Base-by-base conservation (phyloP, 1,284 basidiomycete genomes). In the Apiotrichum gamsii region DNA sequence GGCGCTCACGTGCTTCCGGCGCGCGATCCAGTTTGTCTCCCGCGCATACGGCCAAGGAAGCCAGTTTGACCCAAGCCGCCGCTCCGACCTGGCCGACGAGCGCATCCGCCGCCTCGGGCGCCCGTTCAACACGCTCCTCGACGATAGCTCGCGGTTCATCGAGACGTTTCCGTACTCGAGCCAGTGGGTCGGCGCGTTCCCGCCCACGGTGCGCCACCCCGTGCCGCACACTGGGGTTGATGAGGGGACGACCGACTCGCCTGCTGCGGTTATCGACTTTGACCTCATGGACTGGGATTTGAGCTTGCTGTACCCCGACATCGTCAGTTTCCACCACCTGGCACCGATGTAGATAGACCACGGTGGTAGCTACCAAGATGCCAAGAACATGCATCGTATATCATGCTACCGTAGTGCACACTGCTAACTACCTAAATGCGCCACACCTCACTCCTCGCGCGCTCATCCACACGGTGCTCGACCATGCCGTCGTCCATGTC, bases 361-460 rank as follows among this genome's bases (percentile, higher is more conserved):
- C n/a, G n/a, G n/a, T n/a, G n/a, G n/a, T n/a, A n/a, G n/a, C n/a
- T n/a, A n/a, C n/a, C n/a, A n/a, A n/a, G 6, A 28, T 11, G 25
- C 25, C 25, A 28, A 28, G 25, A 28, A 6, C 25, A 28, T 28
- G 25, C 8, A 28, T 28, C 6, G 25, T n/a, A n/a, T n/a, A n/a
- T n/a, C n/a, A n/a, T n/a, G n/a, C n/a, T n/a, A n/a, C n/a, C n/a
- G n/a, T n/a, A n/a, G n/a, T n/a, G n/a, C n/a, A n/a, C n/a, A n/a
- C n/a, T n/a, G n/a, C n/a, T n/a, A n/a, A n/a, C n/a, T n/a, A n/a
- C n/a, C 31, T 31, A 52, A 19, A 53, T 53, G 14, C 51, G 44
- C 59, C 69, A 65, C 16, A 74, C 63, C 57, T 74, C 73, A 11
- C 67, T 67, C 37, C 70, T 49, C n/a, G 69, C 62, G 4, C 73